Evolutionary conservation across 78 protist genomes (phyloP), one percentile per base, ranked within the genome.

Genomic region (Polysphondylium violaceum): DNA sequence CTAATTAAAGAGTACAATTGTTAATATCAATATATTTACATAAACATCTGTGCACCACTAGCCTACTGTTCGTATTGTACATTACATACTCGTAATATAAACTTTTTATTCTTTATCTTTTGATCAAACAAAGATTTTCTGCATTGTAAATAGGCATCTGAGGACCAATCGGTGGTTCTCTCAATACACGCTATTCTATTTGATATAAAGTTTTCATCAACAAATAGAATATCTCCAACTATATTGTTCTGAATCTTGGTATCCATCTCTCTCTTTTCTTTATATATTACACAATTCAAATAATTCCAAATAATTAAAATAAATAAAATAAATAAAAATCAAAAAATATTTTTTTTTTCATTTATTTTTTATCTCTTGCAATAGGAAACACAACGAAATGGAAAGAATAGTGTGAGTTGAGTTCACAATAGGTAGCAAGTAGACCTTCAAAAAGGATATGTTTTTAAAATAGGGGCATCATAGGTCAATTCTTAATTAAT

Each of bases 141-240:
- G 35, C 41, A 27, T 29, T 33, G 14, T 21, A 72, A 21, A 8
- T 81, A 81, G 5, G 35, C 60, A 56, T 81, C 78, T 21, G 63
- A 33, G 25, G 29, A 41, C 90, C 90, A 81, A 56, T 69, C 78
- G 4, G 90, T 81, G 2, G 90, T 81, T 40, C 58, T 81, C 19
- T 81, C 90, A 55, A 81, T 81, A 16, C 41, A 17, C 8, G 76
- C 35, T 29, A 81, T 81, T 65, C 90, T 67, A 17, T 67, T 27
- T 1, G 38, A 3, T 8, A 81, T 58, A 69, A 58, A 81, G 58
- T 59, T 36, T 36, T 69, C 38, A 33, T 81, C 90, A n/a, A 81
- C 33, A 17, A 7, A 53, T 55, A 7, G 33, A 2, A 67, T 33
- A 55, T 67, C 47, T 27, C 67, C 67, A 27, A 40, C 27, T 19